phyloP scores from a whole-genome alignment of 2,329 filamentous ascomycete genomes.

The Penicillium frequentans region DNA sequence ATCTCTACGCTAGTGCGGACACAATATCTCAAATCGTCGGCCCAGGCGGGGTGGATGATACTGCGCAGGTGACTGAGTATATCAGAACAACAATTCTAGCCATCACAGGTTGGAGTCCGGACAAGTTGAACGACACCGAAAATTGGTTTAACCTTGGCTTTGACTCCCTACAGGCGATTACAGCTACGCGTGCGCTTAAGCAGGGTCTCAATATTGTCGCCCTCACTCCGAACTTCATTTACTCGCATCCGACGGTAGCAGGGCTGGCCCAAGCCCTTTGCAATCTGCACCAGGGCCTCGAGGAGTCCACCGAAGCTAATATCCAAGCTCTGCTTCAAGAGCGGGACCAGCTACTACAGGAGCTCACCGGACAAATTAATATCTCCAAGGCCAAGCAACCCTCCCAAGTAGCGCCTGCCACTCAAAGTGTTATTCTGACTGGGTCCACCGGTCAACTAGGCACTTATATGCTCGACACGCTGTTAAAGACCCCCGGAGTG shows the following conservation, averaged over 20 bases:
- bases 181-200: not conserved
- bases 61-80: not conserved
- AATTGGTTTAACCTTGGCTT: conserved; percentile 2
- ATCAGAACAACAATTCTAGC: not conserved
- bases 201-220: not conserved
- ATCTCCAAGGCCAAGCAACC: not conserved
- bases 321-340: not conserved
- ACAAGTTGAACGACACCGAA: not conserved
- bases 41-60: not conserved
- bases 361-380: not conserved
- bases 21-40: no score
- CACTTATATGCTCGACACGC: conserved; percentile 26
- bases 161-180: conserved; percentile 1
- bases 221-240: not conserved
- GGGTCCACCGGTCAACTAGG: conserved; percentile 35
- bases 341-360: not conserved
- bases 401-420: no score
- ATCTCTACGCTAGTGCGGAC: not conserved
- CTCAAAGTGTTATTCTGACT: conserved; percentile 19
- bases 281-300: not conserved
- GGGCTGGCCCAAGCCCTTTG: not conserved
- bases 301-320: not conserved
- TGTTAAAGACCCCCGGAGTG: conserved; percentile 18
- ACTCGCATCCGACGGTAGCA: not conserved
- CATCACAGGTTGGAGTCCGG: not conserved